Evolutionary conservation across 805 yeast genomes (phyloP).

Genomic region (Candida peoriensis): DNA sequence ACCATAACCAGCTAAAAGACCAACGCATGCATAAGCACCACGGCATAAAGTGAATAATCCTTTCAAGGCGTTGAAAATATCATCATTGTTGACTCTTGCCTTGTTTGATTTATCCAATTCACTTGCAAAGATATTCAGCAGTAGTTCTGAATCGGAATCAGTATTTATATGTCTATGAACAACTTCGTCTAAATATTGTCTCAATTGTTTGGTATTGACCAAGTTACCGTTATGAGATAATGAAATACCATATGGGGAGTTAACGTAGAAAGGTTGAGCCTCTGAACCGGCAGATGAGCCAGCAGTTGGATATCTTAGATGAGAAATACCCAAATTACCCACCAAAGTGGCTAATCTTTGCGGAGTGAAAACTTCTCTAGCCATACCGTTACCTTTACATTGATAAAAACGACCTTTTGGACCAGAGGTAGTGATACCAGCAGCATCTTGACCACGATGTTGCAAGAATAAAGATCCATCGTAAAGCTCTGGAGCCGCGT

Average conservation of each 20-base stretch:
- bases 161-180: constrained; percentile 98
- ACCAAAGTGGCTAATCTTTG: constrained; percentile 69
- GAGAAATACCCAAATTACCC: constrained; percentile 95
- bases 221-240: constrained; percentile 93
- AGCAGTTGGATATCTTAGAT: constrained; percentile 94
- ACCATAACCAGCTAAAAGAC: constrained; percentile 95
- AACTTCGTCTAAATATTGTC: constrained; percentile 78
- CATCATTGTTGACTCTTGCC: constrained; percentile 86
- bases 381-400: constrained; percentile 99
- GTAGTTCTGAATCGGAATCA: constrained; percentile 90
- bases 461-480: constrained; percentile 92
- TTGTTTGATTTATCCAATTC: constrained; percentile 89
- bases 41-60: constrained; percentile 79
- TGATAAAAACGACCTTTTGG: constrained; percentile 89
- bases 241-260: constrained; percentile 91
- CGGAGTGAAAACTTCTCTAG: constrained; percentile 92
- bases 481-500: constrained; percentile 83
- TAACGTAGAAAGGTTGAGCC: constrained; percentile 98
- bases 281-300: constrained; percentile 94
- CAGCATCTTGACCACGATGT: constrained; percentile 98
- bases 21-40: constrained; percentile 97
- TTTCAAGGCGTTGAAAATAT: constrained; percentile 77
- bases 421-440: constrained; percentile 98
- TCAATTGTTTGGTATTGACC: constrained; percentile 77
- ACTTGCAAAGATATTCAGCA: constrained; percentile 85